These are phyloP conservation scores for Adansonia digitata DNA, from an alignment of 345 rosid genomes.

Conservation along the genomic window DNA sequence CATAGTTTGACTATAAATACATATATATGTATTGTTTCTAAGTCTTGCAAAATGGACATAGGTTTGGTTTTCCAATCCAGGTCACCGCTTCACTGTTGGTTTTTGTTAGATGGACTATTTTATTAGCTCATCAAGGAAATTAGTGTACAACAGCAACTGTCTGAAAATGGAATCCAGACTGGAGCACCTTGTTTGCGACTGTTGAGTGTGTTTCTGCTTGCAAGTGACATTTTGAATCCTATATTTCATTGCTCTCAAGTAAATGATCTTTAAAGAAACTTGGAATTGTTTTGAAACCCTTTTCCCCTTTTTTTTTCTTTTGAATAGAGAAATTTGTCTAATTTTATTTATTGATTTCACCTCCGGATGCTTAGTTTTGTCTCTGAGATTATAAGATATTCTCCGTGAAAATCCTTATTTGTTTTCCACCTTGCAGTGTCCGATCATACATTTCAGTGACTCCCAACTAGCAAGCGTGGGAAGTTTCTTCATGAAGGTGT, in stretches of 20 bases:
- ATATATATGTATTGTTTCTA: not conserved
- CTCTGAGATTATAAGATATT: not conserved
- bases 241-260: not conserved
- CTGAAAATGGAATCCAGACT: not conserved
- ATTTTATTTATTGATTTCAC: not conserved
- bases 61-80: not conserved
- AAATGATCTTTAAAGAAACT: not conserved
- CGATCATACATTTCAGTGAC: constrained; percentile 78
- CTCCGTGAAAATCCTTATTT: constrained; percentile 6
- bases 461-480: constrained; percentile 90
- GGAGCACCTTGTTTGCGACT: not conserved
- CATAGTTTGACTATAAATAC: not conserved
- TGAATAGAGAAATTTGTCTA: not conserved
- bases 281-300: not conserved
- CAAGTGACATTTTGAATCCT: not conserved
- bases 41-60: not conserved
- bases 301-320: not conserved
- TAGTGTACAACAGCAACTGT: not conserved
- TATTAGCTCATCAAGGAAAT: not conserved
- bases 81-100: not conserved
- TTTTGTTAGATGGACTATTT: not conserved
- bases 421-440: constrained; percentile 49
- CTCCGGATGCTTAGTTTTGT: constrained; percentile 10
- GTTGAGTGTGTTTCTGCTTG: not conserved
- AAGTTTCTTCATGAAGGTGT: constrained; percentile 93